A percentile compares a stretch with the other conserved stretches of the same genome.
phyloP scores from a whole-genome alignment of 2,329 filamentous ascomycete genomes.

The Penicillium sumatraense region DNA sequence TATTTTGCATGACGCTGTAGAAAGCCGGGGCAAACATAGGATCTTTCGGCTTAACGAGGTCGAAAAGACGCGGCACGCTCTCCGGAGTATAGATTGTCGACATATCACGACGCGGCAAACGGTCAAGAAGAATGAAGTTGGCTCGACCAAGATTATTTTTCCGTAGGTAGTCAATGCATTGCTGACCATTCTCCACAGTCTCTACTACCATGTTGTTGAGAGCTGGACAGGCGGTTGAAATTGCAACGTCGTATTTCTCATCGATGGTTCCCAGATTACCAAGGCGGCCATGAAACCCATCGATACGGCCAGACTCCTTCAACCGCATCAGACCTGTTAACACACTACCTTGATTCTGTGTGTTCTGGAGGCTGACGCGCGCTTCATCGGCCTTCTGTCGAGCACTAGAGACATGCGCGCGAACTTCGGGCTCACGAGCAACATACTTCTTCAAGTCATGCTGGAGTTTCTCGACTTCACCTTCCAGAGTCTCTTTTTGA shows the following conservation, averaged over 20 bases:
- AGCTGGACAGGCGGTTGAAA: slow-evolving; percentile 90
- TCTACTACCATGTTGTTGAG: slow-evolving; percentile 98
- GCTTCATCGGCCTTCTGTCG: slow-evolving; percentile 97
- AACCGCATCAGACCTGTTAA: slow-evolving; percentile 90
- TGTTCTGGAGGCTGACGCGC: slow-evolving; percentile 83
- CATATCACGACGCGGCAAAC: slow-evolving; percentile 77
- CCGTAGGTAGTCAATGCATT: slow-evolving; percentile 95
- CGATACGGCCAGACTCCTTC: slow-evolving; percentile 93
- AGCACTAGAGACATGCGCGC: slow-evolving; percentile 82
- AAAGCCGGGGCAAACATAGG: slow-evolving; percentile 88
- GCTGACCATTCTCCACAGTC: slow-evolving; percentile 91
- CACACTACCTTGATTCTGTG: slow-evolving; percentile 91
- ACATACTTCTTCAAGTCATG: slow-evolving; percentile 73
- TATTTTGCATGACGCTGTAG: slow-evolving; percentile 94
- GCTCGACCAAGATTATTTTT: slow-evolving; percentile 97
- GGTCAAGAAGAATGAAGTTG: slow-evolving; percentile 95
- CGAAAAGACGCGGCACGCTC: slow-evolving; percentile 88
- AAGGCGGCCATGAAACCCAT: slow-evolving; percentile 93
- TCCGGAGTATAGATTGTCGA: slow-evolving; percentile 85
- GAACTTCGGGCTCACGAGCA: slow-evolving; percentile 78
- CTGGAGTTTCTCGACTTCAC: slow-evolving; percentile 73
- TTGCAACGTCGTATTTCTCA: slow-evolving; percentile 92
- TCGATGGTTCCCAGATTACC: slow-evolving; percentile 95
- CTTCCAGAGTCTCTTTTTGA: slow-evolving; percentile 72
- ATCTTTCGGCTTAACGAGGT: slow-evolving; percentile 87